Percentiles rank a stretch among this genome's conserved stretches.
phyloP scores from a whole-genome alignment of 1,284 basidiomycete species.

The Leucoagaricus sp. region DNA sequence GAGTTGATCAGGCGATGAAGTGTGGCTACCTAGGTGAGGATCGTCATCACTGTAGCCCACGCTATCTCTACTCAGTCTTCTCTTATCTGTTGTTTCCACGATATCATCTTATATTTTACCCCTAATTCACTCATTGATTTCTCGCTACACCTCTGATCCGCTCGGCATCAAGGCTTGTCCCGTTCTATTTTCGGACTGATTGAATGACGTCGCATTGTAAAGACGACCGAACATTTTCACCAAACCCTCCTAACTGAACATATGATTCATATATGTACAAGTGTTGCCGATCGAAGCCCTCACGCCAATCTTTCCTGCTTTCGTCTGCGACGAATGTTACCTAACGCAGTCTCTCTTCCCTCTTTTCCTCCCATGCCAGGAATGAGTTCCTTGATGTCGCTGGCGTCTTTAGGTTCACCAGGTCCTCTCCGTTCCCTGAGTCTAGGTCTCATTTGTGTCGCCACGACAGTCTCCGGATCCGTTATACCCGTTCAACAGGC shows the following conservation, averaged over 20 bases:
- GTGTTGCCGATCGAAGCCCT: too few relatives aligned
- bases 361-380: slow-evolving; percentile 6
- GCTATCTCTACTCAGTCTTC: not conserved
- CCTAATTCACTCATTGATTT: too few relatives aligned
- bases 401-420: not conserved
- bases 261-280: too few relatives aligned
- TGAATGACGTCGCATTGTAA: not conserved
- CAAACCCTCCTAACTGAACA: not conserved
- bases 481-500: not conserved
- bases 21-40: not conserved
- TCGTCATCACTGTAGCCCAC: not conserved
- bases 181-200: not conserved
- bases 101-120: too few relatives aligned
- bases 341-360: slow-evolving; percentile 6
- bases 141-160: too few relatives aligned
- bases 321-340: not conserved
- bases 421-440: not conserved
- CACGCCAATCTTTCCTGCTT: not conserved
- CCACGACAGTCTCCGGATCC: slow-evolving; percentile 5
- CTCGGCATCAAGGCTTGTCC: too few relatives aligned
- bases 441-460: slow-evolving; percentile 4
- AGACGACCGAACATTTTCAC: too few relatives aligned
- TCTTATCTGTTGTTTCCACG: too few relatives aligned
- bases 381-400: not conserved
- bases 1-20: slow-evolving; percentile 28